Conservation (phyloP, 2,329 filamentous ascomycete genomes). For the Fusarium chlamydosporum region DNA sequence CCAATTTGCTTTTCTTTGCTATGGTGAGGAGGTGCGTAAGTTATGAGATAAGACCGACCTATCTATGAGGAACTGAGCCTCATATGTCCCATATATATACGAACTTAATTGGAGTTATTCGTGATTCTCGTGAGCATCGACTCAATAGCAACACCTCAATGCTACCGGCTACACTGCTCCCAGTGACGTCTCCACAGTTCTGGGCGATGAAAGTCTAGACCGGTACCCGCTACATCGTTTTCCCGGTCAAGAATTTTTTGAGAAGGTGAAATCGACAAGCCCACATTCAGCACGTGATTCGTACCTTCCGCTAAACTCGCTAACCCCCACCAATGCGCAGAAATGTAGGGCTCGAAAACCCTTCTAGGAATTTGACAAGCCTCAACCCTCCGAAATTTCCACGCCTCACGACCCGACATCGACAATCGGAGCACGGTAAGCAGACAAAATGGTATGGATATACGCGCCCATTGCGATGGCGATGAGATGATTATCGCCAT, state of each 20-base stretch:
- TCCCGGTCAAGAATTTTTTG: slow-evolving; percentile 18
- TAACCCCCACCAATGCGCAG: slow-evolving; percentile 54
- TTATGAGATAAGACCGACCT: too few relatives aligned
- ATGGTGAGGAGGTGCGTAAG: too few relatives aligned
- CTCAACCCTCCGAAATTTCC: slow-evolving; percentile 57
- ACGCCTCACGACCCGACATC: slow-evolving; percentile 59
- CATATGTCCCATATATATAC: too few relatives aligned
- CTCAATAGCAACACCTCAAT: too few relatives aligned
- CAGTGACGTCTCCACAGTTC: not conserved
- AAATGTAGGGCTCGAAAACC: slow-evolving; percentile 60
- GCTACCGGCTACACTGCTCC: not conserved
- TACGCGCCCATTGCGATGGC: slow-evolving; percentile 42
- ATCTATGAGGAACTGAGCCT: too few relatives aligned
- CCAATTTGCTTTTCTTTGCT: too few relatives aligned
- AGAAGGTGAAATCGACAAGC: not conserved
- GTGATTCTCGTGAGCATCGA: too few relatives aligned
- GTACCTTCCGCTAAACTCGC: slow-evolving; percentile 39
- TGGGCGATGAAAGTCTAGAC: not conserved
- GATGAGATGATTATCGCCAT: slow-evolving; percentile 36
- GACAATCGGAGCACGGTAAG: slow-evolving; percentile 62
- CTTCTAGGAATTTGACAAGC: slow-evolving; percentile 60
- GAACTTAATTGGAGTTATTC: too few relatives aligned
- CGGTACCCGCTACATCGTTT: slow-evolving; percentile 20
- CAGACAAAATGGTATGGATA: slow-evolving; percentile 67
- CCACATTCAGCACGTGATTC: slow-evolving; percentile 39